phyloP scores from a whole-genome alignment of 441 rosid species.

The Breynia disticha region DNA sequence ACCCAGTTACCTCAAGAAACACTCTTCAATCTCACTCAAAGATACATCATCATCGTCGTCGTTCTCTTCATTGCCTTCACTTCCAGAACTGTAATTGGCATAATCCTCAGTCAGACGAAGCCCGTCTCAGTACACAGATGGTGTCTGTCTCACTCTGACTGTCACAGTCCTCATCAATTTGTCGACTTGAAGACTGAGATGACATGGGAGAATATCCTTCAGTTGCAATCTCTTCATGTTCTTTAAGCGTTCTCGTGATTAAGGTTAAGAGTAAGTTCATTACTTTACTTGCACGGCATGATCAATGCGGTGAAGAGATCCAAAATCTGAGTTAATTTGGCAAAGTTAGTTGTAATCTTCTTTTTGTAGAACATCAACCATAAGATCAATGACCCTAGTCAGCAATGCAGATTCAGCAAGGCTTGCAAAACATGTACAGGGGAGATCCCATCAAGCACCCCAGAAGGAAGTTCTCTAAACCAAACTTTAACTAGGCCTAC shows the following conservation, averaged over 20 bases:
- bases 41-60: conserved; percentile 46
- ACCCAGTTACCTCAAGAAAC: conserved; percentile 56
- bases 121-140: conserved; percentile 54
- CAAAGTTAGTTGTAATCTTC: conserved; percentile 40
- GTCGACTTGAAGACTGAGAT: conserved; percentile 42
- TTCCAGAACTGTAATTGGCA: conserved; percentile 22
- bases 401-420: conserved; percentile 64
- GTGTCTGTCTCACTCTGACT: conserved; percentile 72
- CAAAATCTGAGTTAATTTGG: conserved; percentile 40
- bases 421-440: conserved; percentile 79
- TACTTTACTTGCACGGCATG: conserved; percentile 84
- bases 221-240: conserved; percentile 43
- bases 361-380: conserved; percentile 78
- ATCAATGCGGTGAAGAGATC: conserved; percentile 78
- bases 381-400: conserved; percentile 80
- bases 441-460: conserved; percentile 70
- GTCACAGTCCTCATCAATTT: conserved; percentile 55
- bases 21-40: conserved; percentile 47
- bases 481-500: conserved; percentile 91
- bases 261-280: conserved; percentile 75
- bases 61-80: conserved; percentile 37
- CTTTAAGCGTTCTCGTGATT: conserved; percentile 40
- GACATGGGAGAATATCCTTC: conserved; percentile 70
- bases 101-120: conserved; percentile 35
- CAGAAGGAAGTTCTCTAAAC: conserved; percentile 78